Percentiles rank a stretch among this genome's conserved stretches.
Conservation (phyloP, 2,329 filamentous ascomycete species). For the Orbilia blumenaviensis region DNA sequence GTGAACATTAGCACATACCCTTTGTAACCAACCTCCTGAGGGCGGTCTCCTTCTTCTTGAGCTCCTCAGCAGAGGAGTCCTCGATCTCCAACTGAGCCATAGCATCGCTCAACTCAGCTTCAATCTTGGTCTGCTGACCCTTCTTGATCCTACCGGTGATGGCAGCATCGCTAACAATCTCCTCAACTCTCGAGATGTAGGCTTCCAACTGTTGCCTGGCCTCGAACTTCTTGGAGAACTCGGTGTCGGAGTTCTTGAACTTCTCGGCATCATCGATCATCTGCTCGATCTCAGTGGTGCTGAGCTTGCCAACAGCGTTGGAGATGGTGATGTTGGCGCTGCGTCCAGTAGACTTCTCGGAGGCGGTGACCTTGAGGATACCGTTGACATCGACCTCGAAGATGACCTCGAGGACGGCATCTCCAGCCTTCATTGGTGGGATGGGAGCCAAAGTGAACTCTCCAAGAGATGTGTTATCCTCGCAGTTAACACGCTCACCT, state of each 20-base stretch:
- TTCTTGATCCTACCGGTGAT: slow-evolving; percentile 98
- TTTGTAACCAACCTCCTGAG: slow-evolving; percentile 98
- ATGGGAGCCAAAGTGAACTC: slow-evolving; percentile 95
- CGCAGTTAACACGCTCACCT: slow-evolving; percentile 97
- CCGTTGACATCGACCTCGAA: slow-evolving; percentile 99
- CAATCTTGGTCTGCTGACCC: slow-evolving; percentile 99
- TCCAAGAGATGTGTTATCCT: slow-evolving; percentile 96
- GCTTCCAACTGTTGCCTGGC: slow-evolving; percentile 98
- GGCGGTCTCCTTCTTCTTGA: slow-evolving; percentile 99
- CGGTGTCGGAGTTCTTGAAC: slow-evolving; percentile 98
- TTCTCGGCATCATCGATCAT: slow-evolving; percentile 96
- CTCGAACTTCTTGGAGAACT: slow-evolving; percentile 99
- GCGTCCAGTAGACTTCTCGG: slow-evolving; percentile 97
- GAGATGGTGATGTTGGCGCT: slow-evolving; percentile 99
- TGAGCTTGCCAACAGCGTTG: slow-evolving; percentile 99
- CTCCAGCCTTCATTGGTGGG: slow-evolving; percentile 87
- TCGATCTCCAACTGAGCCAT: slow-evolving; percentile 98
- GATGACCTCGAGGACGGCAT: slow-evolving; percentile 95
- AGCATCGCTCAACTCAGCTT: slow-evolving; percentile 93
- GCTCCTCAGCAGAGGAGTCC: slow-evolving; percentile 87
- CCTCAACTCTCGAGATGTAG: slow-evolving; percentile 98
- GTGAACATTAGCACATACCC: slow-evolving; percentile 71
- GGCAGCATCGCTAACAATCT: slow-evolving; percentile 96
- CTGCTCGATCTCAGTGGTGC: slow-evolving; percentile 90
- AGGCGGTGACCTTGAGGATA: slow-evolving; percentile 99